Evolutionary conservation across 495 filamentous ascomycete species (phyloP).

Genomic region (Xylaria intraflava): DNA sequence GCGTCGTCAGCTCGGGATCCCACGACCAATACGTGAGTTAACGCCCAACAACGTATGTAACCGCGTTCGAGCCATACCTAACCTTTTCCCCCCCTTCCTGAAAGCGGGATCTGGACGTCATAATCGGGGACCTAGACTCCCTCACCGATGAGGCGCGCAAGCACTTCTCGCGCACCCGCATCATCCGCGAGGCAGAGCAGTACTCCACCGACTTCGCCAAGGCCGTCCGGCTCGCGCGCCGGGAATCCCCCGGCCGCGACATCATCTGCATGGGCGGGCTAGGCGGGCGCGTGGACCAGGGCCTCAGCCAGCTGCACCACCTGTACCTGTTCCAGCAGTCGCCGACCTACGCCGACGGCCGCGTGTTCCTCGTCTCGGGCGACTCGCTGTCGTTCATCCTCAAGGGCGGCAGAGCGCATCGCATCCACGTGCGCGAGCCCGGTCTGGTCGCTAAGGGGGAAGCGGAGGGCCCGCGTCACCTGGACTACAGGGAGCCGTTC

Average conservation of each 20-base stretch:
- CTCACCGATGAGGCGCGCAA: slow-evolving; percentile 48
- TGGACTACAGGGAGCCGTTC: slow-evolving; percentile 38
- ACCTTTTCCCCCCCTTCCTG: background rate
- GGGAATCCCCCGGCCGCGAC: slow-evolving; percentile 26
- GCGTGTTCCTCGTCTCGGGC: slow-evolving; percentile 66
- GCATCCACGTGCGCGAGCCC: slow-evolving; percentile 53
- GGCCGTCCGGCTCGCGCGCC: slow-evolving; percentile 48
- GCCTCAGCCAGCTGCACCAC: slow-evolving; percentile 78
- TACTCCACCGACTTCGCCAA: slow-evolving; percentile 70
- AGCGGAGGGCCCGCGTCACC: slow-evolving; percentile 27
- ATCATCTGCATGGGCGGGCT: slow-evolving; percentile 76
- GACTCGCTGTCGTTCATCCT: slow-evolving; percentile 78
- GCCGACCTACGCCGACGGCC: slow-evolving; percentile 36
- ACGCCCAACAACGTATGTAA: background rate
- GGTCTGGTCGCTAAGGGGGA: slow-evolving; percentile 10
- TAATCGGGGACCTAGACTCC: slow-evolving; percentile 90
- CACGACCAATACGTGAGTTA: slow-evolving; percentile 13
- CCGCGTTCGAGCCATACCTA: background rate
- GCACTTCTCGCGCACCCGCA: slow-evolving; percentile 51
- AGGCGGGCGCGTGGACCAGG: slow-evolving; percentile 87
- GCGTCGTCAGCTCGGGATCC: background rate
- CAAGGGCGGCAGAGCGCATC: slow-evolving; percentile 52
- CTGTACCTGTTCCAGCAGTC: slow-evolving; percentile 53
- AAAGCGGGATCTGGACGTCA: slow-evolving; percentile 53
- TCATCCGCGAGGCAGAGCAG: slow-evolving; percentile 67